Evolutionary conservation across 179 eudicot species (phyloP).

Genomic region (Heliamphora pulchella): DNA sequence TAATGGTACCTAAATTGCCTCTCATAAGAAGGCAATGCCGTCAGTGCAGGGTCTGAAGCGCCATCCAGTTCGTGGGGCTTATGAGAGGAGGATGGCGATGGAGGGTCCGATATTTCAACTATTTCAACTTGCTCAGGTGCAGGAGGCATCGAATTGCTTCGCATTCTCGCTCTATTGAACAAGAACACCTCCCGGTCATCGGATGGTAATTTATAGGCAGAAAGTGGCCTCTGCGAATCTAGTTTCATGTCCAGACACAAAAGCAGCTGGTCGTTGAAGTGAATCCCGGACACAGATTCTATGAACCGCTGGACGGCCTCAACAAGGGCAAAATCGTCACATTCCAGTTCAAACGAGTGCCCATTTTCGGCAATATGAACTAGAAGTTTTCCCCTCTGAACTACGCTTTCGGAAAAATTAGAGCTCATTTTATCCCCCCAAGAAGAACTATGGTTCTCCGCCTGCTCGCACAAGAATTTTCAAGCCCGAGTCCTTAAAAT

Average conservation of each 20-base stretch:
- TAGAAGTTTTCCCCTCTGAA: conserved; percentile 53
- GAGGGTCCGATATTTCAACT: conserved; percentile 45
- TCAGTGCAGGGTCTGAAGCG: conserved; percentile 83
- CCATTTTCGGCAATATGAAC: conserved; percentile 92
- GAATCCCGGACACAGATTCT: conserved; percentile 64
- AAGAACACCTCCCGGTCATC: conserved; percentile 69
- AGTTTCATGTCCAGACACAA: conserved; percentile 78
- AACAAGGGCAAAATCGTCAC: conserved; percentile 64
- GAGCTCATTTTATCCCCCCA: conserved; percentile 48
- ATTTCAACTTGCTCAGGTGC: conserved; percentile 50
- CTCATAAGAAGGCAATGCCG: conserved; percentile 92
- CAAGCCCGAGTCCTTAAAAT: conserved; percentile 1
- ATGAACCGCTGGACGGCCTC: conserved; percentile 58
- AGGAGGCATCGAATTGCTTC: conserved; percentile 69
- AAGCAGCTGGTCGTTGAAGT: conserved; percentile 66
- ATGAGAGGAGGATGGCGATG: conserved; percentile 41
- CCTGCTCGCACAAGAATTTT: background rate
- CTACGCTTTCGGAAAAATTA: conserved; percentile 33
- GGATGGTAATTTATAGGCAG: conserved; percentile 71
- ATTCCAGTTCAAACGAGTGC: conserved; percentile 64
- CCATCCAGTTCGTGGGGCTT: conserved; percentile 77
- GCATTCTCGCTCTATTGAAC: conserved; percentile 73
- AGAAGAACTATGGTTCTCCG: background rate
- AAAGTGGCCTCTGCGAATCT: conserved; percentile 57
- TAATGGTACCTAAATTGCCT: conserved; percentile 85